These are phyloP conservation scores for Teunomyces stri DNA, from an alignment of 805 yeast genomes.

Conservation along the genomic window DNA sequence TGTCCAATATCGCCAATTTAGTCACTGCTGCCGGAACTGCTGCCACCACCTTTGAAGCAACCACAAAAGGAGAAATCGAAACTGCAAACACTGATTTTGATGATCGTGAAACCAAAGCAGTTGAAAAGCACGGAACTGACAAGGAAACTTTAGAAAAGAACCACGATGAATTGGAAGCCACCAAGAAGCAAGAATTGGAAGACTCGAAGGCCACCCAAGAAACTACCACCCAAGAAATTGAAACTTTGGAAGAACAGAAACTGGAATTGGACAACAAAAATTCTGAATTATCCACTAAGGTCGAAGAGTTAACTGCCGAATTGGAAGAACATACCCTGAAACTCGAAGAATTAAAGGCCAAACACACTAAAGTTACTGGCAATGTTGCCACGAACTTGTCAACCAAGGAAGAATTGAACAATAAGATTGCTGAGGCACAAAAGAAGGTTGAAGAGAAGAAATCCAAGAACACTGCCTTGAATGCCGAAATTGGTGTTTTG, in stretches of 20 bases:
- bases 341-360: constrained; percentile 31
- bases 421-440: constrained; percentile 33
- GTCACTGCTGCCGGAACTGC: constrained; percentile 29
- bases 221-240: constrained; percentile 44
- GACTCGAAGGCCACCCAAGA: constrained; percentile 42
- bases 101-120: constrained; percentile 46
- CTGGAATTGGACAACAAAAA: constrained; percentile 37
- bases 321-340: constrained; percentile 38
- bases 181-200: constrained; percentile 43
- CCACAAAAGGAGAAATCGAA: constrained; percentile 42
- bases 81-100: constrained; percentile 44
- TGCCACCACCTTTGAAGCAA: constrained; percentile 38
- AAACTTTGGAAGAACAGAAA: constrained; percentile 43
- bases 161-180: constrained; percentile 45
- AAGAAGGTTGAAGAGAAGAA: constrained; percentile 38
- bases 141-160: constrained; percentile 42
- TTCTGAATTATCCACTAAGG: constrained; percentile 34
- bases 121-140: constrained; percentile 44
- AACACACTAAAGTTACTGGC: constrained; percentile 29
- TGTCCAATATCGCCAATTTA: constrained; percentile 20
- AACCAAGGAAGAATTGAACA: constrained; percentile 43
- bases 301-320: constrained; percentile 43
- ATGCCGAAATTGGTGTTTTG: constrained; percentile 44
- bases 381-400: constrained; percentile 24
- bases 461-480: constrained; percentile 33